Percentiles rank a stretch among this genome's conserved stretches.
These are phyloP conservation scores for Suillus plorans DNA, from an alignment of 768 basidiomycete species.

Conservation along the genomic window DNA sequence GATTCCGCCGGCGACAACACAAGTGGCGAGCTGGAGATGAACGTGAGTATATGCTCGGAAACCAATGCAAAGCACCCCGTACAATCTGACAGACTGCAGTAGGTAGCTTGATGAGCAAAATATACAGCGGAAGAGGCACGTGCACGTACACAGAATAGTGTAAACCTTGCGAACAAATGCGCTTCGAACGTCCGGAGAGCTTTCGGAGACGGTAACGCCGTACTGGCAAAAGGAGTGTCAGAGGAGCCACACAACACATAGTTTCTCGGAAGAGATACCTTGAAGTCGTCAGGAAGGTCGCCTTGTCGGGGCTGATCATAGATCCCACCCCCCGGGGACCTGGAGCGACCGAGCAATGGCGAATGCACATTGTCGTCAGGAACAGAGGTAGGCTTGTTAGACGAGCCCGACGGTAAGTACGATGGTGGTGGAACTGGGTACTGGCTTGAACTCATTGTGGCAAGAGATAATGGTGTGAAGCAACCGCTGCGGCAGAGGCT, in stretches of 20 bases:
- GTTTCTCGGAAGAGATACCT: constrained; percentile 45
- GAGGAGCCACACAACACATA: background rate
- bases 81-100: constrained; percentile 71
- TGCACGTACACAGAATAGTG: constrained; percentile 75
- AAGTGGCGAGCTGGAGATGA: constrained; percentile 59
- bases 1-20: constrained; percentile 70
- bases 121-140: background rate
- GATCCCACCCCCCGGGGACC: constrained; percentile 48
- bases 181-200: constrained; percentile 72
- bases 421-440: constrained; percentile 63
- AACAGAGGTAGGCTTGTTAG: constrained; percentile 34
- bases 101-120: constrained; percentile 7
- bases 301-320: constrained; percentile 73
- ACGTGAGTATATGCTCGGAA: constrained; percentile 6
- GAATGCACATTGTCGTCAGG: constrained; percentile 41
- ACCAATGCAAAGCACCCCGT: constrained; percentile 20
- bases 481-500: constrained; percentile 1
- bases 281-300: constrained; percentile 92
- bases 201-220: constrained; percentile 77
- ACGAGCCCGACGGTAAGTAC: constrained; percentile 46
- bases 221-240: constrained; percentile 41
- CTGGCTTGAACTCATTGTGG: constrained; percentile 49
- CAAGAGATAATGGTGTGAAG: constrained; percentile 15
- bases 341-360: constrained; percentile 56
- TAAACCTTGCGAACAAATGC: constrained; percentile 93